phyloP scores from a whole-genome alignment of 2,329 filamentous ascomycete species.

The Cladosporium sp. region DNA sequence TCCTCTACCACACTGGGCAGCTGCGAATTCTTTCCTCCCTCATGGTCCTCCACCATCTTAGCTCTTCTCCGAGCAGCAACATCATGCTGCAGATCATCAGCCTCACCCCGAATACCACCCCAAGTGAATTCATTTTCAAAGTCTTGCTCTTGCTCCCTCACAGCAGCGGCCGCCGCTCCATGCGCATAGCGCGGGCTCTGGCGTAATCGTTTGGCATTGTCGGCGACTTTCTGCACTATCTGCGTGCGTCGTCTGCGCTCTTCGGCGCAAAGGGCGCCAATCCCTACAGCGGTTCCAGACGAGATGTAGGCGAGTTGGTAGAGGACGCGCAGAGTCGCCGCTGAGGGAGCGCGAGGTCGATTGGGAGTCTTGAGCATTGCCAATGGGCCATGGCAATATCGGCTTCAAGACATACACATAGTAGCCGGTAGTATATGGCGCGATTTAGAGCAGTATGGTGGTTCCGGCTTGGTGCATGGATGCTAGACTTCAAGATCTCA shows the following conservation, averaged over 20 bases:
- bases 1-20: conserved; percentile 26
- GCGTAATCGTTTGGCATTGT: conserved; percentile 31
- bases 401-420: not conserved
- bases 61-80: not conserved
- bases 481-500: not conserved
- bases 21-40: conserved; percentile 16
- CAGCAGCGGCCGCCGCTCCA: conserved; percentile 18
- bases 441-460: not conserved
- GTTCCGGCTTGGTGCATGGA: not conserved
- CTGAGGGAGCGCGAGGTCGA: conserved; percentile 31
- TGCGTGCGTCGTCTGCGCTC: conserved; percentile 32
- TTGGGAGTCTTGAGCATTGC: conserved; percentile 7
- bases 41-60: not conserved
- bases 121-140: conserved; percentile 4
- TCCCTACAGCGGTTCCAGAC: conserved; percentile 34
- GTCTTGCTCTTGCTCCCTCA: conserved; percentile 1
- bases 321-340: conserved; percentile 31
- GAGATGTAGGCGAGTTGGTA: conserved; percentile 37
- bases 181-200: conserved; percentile 28
- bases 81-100: not conserved
- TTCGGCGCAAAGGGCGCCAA: conserved; percentile 33
- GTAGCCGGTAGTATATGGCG: not conserved
- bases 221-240: conserved; percentile 31
- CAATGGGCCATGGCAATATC: conserved; percentile 3
- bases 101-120: not conserved